Base-by-base conservation (phyloP, 805 yeast genomes). In the Candida succiphila region DNA sequence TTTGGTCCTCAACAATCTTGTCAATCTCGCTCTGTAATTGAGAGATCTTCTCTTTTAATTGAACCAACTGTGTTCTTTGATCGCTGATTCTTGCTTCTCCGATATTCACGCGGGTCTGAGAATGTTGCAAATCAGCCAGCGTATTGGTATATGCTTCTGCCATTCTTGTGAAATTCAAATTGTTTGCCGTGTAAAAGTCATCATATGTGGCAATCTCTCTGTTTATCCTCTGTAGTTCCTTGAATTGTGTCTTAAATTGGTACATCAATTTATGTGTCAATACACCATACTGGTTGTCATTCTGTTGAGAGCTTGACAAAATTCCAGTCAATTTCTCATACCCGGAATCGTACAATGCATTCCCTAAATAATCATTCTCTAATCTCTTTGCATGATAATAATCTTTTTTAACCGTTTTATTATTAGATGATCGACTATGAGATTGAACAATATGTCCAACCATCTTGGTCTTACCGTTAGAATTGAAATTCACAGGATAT, bases 191-290 rank as follows among this genome's bases (percentile, higher is more conserved):
- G 13, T 60, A 54, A 23, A 66, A 63, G 4, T 57, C 51, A 6
- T 65, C 67, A 36, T 65, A 67, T 18, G 60, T 58, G 28, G 66
- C 56, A 14, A 65, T 54, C 48, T 80, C 87, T 13, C 58, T 50
- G 27, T 59, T 52, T 27, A 70, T 61, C n/a, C 54, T 36, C 5
- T 60, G 56, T 37, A 70, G 53, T 25, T 69, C 66, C 26, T 56
- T 41, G 45, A 72, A 63, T 6, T 67, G 56, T 12, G 55, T 58
- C 34, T 72, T 75, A 41, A 78, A 65, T 35, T 72, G 69, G 48
- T 72, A 69, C 22, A 80, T 65, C 37, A 77, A 52, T 34, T 69
- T 73, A 47, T 81, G 94, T 2, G 88, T 80, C 32, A 78, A 56
- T 7, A 73, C 54, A 15, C 61, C 65, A 28, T 60, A 52, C 27